Base-by-base conservation (phyloP, 495 filamentous ascomycete species). In the Chaetomium cochliodes region DNA sequence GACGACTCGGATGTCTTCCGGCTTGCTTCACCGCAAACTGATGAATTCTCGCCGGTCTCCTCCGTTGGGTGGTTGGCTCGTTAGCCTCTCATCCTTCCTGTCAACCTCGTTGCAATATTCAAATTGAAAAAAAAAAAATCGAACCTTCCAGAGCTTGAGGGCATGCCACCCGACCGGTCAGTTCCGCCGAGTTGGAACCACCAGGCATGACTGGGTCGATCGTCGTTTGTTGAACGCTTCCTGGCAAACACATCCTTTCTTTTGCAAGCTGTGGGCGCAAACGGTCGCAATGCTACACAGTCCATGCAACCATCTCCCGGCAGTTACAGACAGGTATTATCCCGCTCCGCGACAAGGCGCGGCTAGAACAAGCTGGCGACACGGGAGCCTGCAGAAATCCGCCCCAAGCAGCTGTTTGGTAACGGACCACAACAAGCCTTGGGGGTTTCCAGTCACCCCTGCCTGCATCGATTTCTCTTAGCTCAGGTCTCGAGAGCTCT, bases 321-420 rank as follows among this genome's bases (percentile, higher is more conserved):
- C 39, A 58, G 55, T 44, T 58, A 37, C 22, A 37, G 55, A 37
- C 39, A 58, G 55, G 25, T 58, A 37, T 58, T n/a, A 13, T 18
- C 39, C 37, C 33, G 20, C 37, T 58, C 22, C 28, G 55, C 11
- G 7, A 9, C 37, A 7, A 20, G 2, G 33, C 12, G 33, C 33
- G 33, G 52, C 52, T 18, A 11, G 15, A 16, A 13, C 25, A 23
- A 28, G 13, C 41, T 44, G 41, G 41, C 16, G 41, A 18, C 41
- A 44, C 41, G 41, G 13, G 41, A 44, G 22, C 23, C n/a, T 23
- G 53, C 5, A 16, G 30, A 37, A n/a, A 56, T 9, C 33, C 53
- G 13, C 3, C 9, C 53, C 18, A 39, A 11, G 30, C n/a, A 2
- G 22, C 15, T 41, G 53, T 56, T 56, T 56, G 53, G 53, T 41